Conservation (phyloP, 495 filamentous ascomycete species). For the Trichoderma virens region DNA sequence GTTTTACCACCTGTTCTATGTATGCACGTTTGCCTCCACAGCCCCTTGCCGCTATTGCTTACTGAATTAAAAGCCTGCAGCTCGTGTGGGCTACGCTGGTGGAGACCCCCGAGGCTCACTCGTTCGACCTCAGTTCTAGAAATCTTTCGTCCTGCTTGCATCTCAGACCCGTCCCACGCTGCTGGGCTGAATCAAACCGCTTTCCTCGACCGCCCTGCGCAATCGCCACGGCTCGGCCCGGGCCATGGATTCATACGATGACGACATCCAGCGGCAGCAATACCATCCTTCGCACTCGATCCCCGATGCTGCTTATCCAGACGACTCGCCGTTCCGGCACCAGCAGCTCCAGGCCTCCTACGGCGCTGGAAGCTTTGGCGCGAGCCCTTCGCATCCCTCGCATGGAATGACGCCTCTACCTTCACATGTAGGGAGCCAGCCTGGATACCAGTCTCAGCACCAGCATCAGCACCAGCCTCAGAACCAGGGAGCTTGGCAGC, state of each 20-base stretch:
- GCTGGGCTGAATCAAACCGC: background rate
- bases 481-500: background rate
- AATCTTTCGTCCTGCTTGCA: background rate
- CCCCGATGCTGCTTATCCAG: conserved; percentile 1
- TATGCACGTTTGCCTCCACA: background rate
- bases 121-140: background rate
- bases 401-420: background rate
- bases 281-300: conserved; percentile 6
- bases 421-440: background rate
- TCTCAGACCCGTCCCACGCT: background rate
- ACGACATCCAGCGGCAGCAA: conserved; percentile 1
- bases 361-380: background rate
- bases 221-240: background rate
- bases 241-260: conserved; percentile 2
- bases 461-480: background rate
- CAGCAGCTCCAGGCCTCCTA: background rate
- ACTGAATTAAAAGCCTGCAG: background rate
- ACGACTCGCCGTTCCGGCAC: background rate
- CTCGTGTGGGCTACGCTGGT: background rate
- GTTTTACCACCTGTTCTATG: too few relatives aligned
- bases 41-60: background rate
- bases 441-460: background rate
- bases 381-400: background rate
- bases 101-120: background rate
- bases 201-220: background rate